Conservation (phyloP, 495 filamentous ascomycete genomes). For the Hypoxylon subgilvum region DNA sequence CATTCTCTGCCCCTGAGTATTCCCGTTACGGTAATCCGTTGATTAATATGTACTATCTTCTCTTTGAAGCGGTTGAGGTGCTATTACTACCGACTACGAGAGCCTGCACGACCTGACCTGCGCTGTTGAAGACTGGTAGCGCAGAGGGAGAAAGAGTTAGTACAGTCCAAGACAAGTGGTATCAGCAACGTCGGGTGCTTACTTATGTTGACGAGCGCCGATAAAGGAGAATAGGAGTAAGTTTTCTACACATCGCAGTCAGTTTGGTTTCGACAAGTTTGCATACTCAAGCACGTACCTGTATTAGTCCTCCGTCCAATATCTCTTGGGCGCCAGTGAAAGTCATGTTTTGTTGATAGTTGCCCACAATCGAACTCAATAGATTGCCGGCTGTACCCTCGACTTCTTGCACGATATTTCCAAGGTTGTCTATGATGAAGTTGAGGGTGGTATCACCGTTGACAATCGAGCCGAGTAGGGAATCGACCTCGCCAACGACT, state of each 20-base stretch:
- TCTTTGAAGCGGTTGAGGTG: conserved; percentile 10
- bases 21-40: no score
- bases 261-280: no score
- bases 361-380: conserved; percentile 59
- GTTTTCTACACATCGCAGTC: no score
- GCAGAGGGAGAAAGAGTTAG: no score
- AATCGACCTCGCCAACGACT: conserved; percentile 61
- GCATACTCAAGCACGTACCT: conserved; percentile 63
- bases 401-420: conserved; percentile 64
- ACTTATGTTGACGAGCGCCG: no score
- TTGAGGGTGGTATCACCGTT: conserved; percentile 57
- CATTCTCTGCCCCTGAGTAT: no score
- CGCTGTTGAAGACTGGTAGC: conserved; percentile 60
- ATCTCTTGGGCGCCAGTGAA: conserved; percentile 52
- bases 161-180: no score
- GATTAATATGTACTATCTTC: not conserved
- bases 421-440: conserved; percentile 64
- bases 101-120: conserved; percentile 63
- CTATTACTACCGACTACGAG: conserved; percentile 46
- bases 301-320: conserved; percentile 55
- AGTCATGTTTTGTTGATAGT: conserved; percentile 63
- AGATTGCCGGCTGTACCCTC: conserved; percentile 45
- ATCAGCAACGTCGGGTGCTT: no score
- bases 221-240: no score
- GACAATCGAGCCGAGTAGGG: conserved; percentile 59